Percentiles rank a stretch among this genome's conserved stretches.
phyloP scores from a whole-genome alignment of 495 filamentous ascomycete species.

The Penicillium diatomitis region DNA sequence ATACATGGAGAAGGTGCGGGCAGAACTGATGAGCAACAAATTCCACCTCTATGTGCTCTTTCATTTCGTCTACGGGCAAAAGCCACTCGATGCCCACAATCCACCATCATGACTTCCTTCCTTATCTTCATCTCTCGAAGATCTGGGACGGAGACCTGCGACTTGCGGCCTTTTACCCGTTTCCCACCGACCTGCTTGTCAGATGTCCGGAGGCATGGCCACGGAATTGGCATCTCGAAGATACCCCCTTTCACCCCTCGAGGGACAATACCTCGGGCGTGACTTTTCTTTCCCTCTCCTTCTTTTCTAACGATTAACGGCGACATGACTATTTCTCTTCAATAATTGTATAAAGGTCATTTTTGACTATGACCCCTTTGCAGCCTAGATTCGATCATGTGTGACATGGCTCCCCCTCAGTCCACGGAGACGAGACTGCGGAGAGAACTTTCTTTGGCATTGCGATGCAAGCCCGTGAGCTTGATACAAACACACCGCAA shows the following conservation, averaged over 20 bases:
- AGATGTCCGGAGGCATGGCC: not conserved
- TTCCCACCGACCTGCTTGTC: not conserved
- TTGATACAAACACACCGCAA: no score
- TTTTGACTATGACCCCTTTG: slow-evolving; percentile 2
- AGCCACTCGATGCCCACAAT: slow-evolving; percentile 16
- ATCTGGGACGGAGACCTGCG: no score
- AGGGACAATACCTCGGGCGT: no score
- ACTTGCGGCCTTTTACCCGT: no score
- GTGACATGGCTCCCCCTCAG: no score
- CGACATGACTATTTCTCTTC: slow-evolving; percentile 3
- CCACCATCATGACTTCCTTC: no score
- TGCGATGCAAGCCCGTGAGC: no score
- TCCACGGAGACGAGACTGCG: no score
- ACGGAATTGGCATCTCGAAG: not conserved
- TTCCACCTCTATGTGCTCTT: slow-evolving; percentile 29
- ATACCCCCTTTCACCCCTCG: no score
- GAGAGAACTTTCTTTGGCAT: no score
- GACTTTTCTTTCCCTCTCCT: not conserved
- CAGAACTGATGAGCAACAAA: slow-evolving; percentile 20
- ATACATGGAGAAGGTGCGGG: slow-evolving; percentile 25
- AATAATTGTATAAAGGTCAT: slow-evolving; percentile 8
- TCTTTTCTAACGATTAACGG: slow-evolving; percentile 6
- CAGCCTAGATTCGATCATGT: no score
- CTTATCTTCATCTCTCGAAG: no score
- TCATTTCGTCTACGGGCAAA: slow-evolving; percentile 34